These are phyloP conservation scores for Calocybe gangraenosa DNA, from an alignment of 768 basidiomycete species.

Conservation along the genomic window DNA sequence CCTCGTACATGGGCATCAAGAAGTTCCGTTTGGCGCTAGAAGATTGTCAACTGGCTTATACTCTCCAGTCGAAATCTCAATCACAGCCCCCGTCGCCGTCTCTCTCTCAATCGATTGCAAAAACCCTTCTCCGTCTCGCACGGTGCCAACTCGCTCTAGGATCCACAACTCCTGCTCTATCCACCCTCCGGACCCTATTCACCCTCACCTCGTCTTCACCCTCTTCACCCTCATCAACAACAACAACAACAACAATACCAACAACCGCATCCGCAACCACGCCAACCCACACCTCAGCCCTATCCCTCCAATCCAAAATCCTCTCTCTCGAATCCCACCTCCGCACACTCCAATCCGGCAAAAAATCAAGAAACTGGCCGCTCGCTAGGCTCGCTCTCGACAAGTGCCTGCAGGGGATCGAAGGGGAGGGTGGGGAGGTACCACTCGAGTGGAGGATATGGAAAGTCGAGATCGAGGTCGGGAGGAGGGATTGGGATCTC, in stretches of 20 bases:
- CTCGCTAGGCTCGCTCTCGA: constrained; percentile 79
- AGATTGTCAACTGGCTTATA: constrained; percentile 74
- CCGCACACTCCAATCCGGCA: constrained; percentile 55
- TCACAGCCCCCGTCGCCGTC: constrained; percentile 29
- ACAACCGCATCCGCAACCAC: constrained; percentile 38
- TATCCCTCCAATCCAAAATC: constrained; percentile 59
- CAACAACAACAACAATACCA: constrained; percentile 44
- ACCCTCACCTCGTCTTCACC: too few species aligned
- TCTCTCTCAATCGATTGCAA: constrained; percentile 34
- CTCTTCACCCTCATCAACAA: too few species aligned
- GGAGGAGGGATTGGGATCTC: constrained; percentile 66
- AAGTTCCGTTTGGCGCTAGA: constrained; percentile 68
- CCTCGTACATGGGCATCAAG: constrained; percentile 79
- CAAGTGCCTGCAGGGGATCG: constrained; percentile 67
- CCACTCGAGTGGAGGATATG: constrained; percentile 80
- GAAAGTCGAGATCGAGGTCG: constrained; percentile 75
- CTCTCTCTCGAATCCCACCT: constrained; percentile 62
- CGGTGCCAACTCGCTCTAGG: constrained; percentile 83
- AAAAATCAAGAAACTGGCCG: constrained; percentile 64
- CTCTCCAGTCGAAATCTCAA: constrained; percentile 57
- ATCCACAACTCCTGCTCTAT: constrained; percentile 59
- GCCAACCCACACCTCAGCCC: constrained; percentile 53
- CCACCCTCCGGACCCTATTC: constrained; percentile 59
- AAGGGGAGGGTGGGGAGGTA: constrained; percentile 70
- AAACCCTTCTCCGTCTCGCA: constrained; percentile 79